A percentile compares a stretch with the other conserved stretches of the same genome.
These are phyloP conservation scores for Pontederia paniculata DNA, from an alignment of 176 grass and related monocot species.

Conservation along the genomic window DNA sequence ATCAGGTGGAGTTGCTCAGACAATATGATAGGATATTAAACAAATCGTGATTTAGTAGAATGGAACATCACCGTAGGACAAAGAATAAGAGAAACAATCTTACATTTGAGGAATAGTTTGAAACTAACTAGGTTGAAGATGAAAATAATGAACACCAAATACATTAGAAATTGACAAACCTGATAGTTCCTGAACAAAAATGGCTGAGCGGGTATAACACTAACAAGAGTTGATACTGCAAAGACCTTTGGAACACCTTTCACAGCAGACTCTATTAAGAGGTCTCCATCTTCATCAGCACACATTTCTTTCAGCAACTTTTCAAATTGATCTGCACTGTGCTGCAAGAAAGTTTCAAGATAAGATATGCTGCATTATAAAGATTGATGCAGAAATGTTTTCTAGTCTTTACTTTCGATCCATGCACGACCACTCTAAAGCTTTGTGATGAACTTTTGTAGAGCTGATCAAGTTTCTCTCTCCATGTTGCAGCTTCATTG, in stretches of 20 bases:
- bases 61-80: too few relatives aligned
- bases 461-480: conserved; percentile 85
- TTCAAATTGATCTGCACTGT: conserved; percentile 98
- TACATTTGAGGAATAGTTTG: too few relatives aligned
- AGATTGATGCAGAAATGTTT: background rate
- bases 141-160: background rate
- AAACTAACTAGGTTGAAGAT: background rate
- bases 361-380: conserved; percentile 14
- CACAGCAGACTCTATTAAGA: conserved; percentile 94
- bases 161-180: conserved; percentile 36
- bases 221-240: conserved; percentile 92
- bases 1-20: too few relatives aligned
- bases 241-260: conserved; percentile 94
- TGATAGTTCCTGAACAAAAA: conserved; percentile 96
- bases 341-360: conserved; percentile 47
- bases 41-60: too few relatives aligned
- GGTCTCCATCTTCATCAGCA: conserved; percentile 86
- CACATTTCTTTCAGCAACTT: conserved; percentile 87
- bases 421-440: conserved; percentile 98
- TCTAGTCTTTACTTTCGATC: conserved; percentile 60
- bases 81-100: too few relatives aligned
- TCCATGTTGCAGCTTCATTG: conserved; percentile 79
- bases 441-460: conserved; percentile 98
- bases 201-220: conserved; percentile 84
- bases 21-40: too few relatives aligned